These are phyloP conservation scores for Pleurotus sapidus DNA, from an alignment of 768 basidiomycete species.

Conservation along the genomic window DNA sequence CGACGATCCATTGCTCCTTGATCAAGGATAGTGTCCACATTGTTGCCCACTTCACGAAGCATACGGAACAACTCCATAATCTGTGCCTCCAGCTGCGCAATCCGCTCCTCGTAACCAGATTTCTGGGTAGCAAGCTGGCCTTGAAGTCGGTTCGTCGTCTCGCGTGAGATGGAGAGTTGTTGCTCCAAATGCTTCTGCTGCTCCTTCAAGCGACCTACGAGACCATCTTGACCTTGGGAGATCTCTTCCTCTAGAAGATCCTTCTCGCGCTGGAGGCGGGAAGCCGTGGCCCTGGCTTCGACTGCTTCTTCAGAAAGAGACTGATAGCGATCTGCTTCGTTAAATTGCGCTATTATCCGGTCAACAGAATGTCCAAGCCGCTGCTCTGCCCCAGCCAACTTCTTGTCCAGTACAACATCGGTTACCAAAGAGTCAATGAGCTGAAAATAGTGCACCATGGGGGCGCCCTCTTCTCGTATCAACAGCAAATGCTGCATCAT, in stretches of 20 bases:
- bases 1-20: slow-evolving; percentile 74
- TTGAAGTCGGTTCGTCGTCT: slow-evolving; percentile 73
- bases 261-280: slow-evolving; percentile 76
- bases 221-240: slow-evolving; percentile 74
- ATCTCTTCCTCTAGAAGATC: slow-evolving; percentile 81
- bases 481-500: slow-evolving; percentile 92
- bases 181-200: slow-evolving; percentile 71
- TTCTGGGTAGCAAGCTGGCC: slow-evolving; percentile 78
- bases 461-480: slow-evolving; percentile 83
- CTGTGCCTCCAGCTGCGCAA: slow-evolving; percentile 86
- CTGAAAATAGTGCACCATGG: slow-evolving; percentile 86
- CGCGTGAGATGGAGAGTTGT: slow-evolving; percentile 74
- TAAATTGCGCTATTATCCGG: slow-evolving; percentile 84
- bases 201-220: slow-evolving; percentile 78
- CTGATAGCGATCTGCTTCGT: slow-evolving; percentile 83
- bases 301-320: slow-evolving; percentile 75
- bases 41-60: slow-evolving; percentile 81
- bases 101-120: slow-evolving; percentile 77
- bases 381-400: slow-evolving; percentile 78
- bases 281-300: slow-evolving; percentile 59
- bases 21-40: slow-evolving; percentile 73
- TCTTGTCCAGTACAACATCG: slow-evolving; percentile 91
- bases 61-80: slow-evolving; percentile 93
- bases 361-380: slow-evolving; percentile 89
- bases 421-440: slow-evolving; percentile 87